Evolutionary conservation across 1,284 basidiomycete species (phyloP).

Genomic region (Puccinia polysora): DNA sequence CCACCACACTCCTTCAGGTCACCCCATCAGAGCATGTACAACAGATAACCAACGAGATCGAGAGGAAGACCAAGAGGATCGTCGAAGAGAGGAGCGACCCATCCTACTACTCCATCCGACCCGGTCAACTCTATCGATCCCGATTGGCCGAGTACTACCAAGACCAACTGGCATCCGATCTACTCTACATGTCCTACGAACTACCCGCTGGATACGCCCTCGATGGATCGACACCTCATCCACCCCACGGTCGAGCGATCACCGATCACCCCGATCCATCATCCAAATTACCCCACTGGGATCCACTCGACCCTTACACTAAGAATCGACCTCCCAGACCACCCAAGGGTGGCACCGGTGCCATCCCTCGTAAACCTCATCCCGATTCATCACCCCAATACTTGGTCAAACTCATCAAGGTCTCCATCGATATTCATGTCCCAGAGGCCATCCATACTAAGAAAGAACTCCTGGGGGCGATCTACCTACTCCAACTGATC

Average conservation of each 20-base stretch:
- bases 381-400: conserved; percentile 60
- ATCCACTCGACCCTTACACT: conserved; percentile 72
- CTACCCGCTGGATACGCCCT: conserved; percentile 56
- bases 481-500: conserved; percentile 81
- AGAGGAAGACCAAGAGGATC: neutral
- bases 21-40: too few species aligned
- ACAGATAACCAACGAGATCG: too few species aligned
- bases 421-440: conserved; percentile 66
- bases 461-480: conserved; percentile 70
- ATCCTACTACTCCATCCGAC: conserved; percentile 35
- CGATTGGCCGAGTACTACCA: conserved; percentile 81
- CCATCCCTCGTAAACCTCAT: conserved; percentile 64
- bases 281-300: conserved; percentile 63
- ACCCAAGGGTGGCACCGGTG: conserved; percentile 66
- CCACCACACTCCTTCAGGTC: too few species aligned
- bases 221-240: conserved; percentile 52
- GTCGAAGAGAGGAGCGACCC: neutral
- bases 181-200: conserved; percentile 92
- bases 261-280: conserved; percentile 55
- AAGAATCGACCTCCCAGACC: conserved; percentile 66
- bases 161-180: conserved; percentile 72
- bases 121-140: conserved; percentile 64
- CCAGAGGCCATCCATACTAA: conserved; percentile 64
- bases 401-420: conserved; percentile 71
- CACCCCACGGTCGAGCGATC: conserved; percentile 49